A percentile compares a stretch with the other conserved stretches of the same genome.
phyloP scores from a whole-genome alignment of 371 early-diverging fungal genomes.

The Mucor sp. region DNA sequence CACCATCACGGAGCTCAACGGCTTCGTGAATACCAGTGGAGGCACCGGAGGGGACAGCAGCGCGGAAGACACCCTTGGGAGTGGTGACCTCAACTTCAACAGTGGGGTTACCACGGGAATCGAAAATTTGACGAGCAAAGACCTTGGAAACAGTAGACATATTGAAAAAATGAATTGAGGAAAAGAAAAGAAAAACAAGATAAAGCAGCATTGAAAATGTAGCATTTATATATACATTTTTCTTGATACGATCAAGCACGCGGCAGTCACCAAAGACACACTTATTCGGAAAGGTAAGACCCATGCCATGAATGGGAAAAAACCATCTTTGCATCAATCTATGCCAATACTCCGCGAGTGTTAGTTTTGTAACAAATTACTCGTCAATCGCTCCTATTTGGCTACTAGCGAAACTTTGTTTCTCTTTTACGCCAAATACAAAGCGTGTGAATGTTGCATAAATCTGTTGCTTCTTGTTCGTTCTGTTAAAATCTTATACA shows the following conservation, averaged over 20 bases:
- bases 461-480: neutral
- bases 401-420: neutral
- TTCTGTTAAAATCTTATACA: neutral
- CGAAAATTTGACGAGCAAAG: conserved; percentile 98
- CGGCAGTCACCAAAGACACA: conserved; percentile 11
- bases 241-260: conserved; percentile 12
- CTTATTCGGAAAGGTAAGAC: conserved; percentile 14
- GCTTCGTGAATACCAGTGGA: conserved; percentile 99
- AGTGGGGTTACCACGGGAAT: conserved; percentile 99
- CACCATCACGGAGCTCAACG: conserved; percentile 93
- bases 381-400: neutral
- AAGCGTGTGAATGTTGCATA: conserved; percentile 9
- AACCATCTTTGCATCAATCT: conserved; percentile 18
- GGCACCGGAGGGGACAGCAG: conserved; percentile 99
- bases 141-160: conserved; percentile 68
- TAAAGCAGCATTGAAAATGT: neutral
- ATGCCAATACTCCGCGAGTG: conserved; percentile 3
- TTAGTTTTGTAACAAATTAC: neutral
- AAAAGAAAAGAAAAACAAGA: neutral
- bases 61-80: conserved; percentile 87
- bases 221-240: conserved; percentile 7
- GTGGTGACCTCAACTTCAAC: conserved; percentile 99
- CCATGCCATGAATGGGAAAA: conserved; percentile 19
- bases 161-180: conserved; percentile 4
- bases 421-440: neutral